Evolutionary conservation across 2,329 filamentous ascomycete species (phyloP), one percentile per base, ranked within the genome.

Genomic region (Aureobasidium lini): DNA sequence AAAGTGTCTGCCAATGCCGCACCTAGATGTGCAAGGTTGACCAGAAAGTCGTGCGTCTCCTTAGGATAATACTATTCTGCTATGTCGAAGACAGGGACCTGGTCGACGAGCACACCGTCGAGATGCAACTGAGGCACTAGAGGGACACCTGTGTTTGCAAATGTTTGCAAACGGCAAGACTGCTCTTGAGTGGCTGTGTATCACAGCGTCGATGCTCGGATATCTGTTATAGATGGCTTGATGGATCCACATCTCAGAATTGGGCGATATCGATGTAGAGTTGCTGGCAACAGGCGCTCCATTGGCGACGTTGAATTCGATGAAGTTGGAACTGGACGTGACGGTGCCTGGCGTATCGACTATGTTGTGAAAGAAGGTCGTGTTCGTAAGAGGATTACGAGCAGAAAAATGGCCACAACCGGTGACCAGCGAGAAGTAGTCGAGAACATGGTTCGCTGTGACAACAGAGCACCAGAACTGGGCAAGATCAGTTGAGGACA

Each of bases 211-310:
- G 7, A 50, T 10, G 32, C 28, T 15, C 7, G 47, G 32, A 8
- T 37, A 50, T 37, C 47, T 50, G 3, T 50, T 37, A 32, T 50
- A 50, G n/a, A 50, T 50, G n/a, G 47, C 47, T 37, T 50, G 47
- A 18, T 50, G 47, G 5, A 50, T 50, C 47, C 47, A 50, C 11
- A 50, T 50, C 16, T 50, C 47, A 3, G 47, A 50, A 18, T 5
- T 23, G 16, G 32, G n/a, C 11, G 32, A 50, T n/a, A 37, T 7
- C 2, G 47, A 23, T 8, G 28, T 13, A 6, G 47, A 50, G 5
- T 6, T 23, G 16, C 37, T 50, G 4, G 6, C 47, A 16, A 50
- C n/a, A 7, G n/a, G 4, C 23, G 32, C 47, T 36, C 16, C 47
- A 13, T 37, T 50, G 4, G 16, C 37, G 32, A 50, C 15, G 28